A percentile compares a stretch with the other conserved stretches of the same genome.
phyloP scores from a whole-genome alignment of 2,329 filamentous ascomycete species.

The Trichoderma afroharzianum region DNA sequence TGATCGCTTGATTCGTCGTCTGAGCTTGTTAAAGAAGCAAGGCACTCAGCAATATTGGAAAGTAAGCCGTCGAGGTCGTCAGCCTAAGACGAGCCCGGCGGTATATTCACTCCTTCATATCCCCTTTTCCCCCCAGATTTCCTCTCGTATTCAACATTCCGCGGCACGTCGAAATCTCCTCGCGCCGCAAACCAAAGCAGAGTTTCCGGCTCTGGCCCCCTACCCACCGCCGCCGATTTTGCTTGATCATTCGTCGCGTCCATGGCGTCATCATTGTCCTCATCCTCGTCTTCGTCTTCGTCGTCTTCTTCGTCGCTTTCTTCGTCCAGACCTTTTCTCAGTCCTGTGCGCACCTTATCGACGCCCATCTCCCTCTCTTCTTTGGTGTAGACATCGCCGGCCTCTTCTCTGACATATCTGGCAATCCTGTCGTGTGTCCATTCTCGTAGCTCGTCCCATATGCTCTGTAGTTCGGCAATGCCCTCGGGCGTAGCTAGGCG shows the following conservation, averaged over 20 bases:
- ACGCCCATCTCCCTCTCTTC: constrained; percentile 65
- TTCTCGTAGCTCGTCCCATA: constrained; percentile 51
- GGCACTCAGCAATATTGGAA: not conserved
- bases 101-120: constrained; percentile 35
- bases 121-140: constrained; percentile 33
- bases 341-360: constrained; percentile 68
- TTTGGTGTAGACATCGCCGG: constrained; percentile 63
- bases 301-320: constrained; percentile 55
- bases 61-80: not conserved
- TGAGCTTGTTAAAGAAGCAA: not conserved
- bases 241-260: constrained; percentile 25
- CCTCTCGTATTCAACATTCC: constrained; percentile 42
- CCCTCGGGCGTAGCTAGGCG: constrained; percentile 42
- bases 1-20: not conserved
- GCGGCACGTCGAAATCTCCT: constrained; percentile 44
- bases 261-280: constrained; percentile 22
- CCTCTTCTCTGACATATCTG: constrained; percentile 42
- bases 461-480: constrained; percentile 43
- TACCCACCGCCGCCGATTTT: constrained; percentile 28
- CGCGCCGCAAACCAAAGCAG: constrained; percentile 44
- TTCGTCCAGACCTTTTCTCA: constrained; percentile 54
- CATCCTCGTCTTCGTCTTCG: constrained; percentile 53
- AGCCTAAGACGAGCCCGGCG: constrained; percentile 21
- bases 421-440: constrained; percentile 41
- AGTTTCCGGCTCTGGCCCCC: constrained; percentile 44